Percentiles rank a stretch among this genome's conserved stretches.
Conservation (phyloP, 2,329 filamentous ascomycete species). For the Chaetomiaceae sp. region DNA sequence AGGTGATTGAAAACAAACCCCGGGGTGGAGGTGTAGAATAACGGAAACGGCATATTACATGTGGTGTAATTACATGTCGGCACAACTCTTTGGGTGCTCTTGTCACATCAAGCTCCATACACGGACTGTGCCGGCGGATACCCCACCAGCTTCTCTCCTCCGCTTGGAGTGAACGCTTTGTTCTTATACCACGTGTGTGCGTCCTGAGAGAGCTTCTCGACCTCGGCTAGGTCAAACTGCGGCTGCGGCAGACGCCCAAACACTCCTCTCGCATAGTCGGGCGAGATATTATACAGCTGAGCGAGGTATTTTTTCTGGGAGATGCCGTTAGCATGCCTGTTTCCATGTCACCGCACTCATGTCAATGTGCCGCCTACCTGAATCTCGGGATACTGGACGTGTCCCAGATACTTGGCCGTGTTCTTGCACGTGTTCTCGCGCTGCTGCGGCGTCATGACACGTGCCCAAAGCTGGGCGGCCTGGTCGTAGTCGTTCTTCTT, state of each 20-base stretch:
- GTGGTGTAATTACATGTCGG: too few species aligned
- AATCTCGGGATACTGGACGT: conserved; percentile 40
- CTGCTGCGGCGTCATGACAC: conserved; percentile 43
- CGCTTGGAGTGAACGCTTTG: conserved; percentile 12
- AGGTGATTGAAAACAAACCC: too few species aligned
- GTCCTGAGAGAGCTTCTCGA: conserved; percentile 26
- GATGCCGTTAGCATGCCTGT: too few species aligned
- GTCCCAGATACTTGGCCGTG: conserved; percentile 41
- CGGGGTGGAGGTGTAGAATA: too few species aligned
- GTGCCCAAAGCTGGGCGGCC: conserved; percentile 42
- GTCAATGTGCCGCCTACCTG: too few species aligned
- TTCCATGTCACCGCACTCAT: too few species aligned
- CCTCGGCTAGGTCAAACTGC: conserved; percentile 41
- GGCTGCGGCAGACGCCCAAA: conserved; percentile 41
- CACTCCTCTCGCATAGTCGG: conserved; percentile 42
- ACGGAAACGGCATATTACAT: too few species aligned
- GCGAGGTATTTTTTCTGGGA: conserved; percentile 45
- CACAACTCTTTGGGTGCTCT: too few species aligned
- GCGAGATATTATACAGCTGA: conserved; percentile 46
- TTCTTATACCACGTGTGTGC: conserved; percentile 14
- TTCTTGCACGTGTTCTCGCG: conserved; percentile 44
- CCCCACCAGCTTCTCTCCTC: conserved; percentile 11
- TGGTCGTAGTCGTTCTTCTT: conserved; percentile 49
- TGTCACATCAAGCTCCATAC: background rate
- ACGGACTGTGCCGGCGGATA: background rate